These are phyloP conservation scores for Sesbania bispinosa DNA, from an alignment of 306 rosid genomes.

Conservation along the genomic window DNA sequence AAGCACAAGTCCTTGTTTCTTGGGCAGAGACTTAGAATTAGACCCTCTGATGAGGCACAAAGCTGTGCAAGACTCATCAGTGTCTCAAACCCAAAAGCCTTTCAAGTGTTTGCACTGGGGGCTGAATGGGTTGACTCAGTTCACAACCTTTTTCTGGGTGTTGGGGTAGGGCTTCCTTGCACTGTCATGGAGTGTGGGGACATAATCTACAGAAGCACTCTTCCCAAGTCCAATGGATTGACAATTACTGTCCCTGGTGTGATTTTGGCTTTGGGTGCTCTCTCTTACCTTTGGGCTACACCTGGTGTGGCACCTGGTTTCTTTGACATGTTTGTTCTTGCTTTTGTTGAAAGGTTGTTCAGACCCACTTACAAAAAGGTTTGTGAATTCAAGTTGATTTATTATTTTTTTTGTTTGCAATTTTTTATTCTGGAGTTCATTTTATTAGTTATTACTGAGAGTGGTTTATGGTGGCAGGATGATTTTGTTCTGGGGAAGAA, in stretches of 20 bases:
- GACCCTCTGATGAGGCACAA: slow-evolving; percentile 21
- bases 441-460: slow-evolving; percentile 7
- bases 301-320: slow-evolving; percentile 97
- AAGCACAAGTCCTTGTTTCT: slow-evolving; percentile 58
- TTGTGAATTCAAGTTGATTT: background rate
- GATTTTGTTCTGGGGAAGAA: slow-evolving; percentile 90
- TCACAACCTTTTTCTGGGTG: slow-evolving; percentile 69
- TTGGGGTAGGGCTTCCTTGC: slow-evolving; percentile 89
- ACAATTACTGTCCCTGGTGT: slow-evolving; percentile 74
- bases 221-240: slow-evolving; percentile 67
- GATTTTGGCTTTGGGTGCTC: slow-evolving; percentile 66
- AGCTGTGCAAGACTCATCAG: slow-evolving; percentile 8
- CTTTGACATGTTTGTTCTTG: slow-evolving; percentile 97
- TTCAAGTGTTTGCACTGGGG: slow-evolving; percentile 36
- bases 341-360: slow-evolving; percentile 76
- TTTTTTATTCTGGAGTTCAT: slow-evolving; percentile 1
- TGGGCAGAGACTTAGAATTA: slow-evolving; percentile 48
- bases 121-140: slow-evolving; percentile 51
- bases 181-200: slow-evolving; percentile 97
- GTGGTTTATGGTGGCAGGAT: slow-evolving; percentile 53
- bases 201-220: slow-evolving; percentile 85
- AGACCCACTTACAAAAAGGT: slow-evolving; percentile 82
- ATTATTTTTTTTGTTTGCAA: background rate
- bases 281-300: slow-evolving; percentile 94
- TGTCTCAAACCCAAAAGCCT: slow-evolving; percentile 34